Evolutionary conservation across 257 asterid genomes (phyloP).

Genomic region (Haberlea rhodopensis): DNA sequence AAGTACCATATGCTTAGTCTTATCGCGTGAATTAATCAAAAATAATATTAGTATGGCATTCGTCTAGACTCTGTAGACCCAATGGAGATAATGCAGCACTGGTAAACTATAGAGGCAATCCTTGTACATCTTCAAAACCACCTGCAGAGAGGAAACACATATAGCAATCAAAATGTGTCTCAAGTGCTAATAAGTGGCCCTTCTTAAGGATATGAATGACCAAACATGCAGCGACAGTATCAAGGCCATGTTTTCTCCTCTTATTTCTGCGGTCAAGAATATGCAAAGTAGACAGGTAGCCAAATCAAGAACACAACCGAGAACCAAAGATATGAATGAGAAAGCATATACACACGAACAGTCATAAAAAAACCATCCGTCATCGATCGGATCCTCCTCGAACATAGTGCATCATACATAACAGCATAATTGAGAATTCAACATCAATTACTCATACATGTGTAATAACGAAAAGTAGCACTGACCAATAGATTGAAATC

Average conservation of each 20-base stretch:
- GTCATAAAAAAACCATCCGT: slow-evolving; percentile 10
- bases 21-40: slow-evolving; percentile 35
- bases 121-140: slow-evolving; percentile 14
- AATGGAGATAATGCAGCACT: slow-evolving; percentile 20
- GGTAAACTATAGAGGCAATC: slow-evolving; percentile 9
- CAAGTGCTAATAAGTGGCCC: slow-evolving; percentile 16
- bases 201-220: slow-evolving; percentile 1
- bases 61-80: slow-evolving; percentile 16
- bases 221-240: slow-evolving; percentile 15
- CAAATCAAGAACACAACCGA: background rate
- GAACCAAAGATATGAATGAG: background rate
- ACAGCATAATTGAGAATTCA: background rate
- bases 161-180: slow-evolving; percentile 31
- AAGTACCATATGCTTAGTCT: slow-evolving; percentile 21
- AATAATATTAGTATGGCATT: slow-evolving; percentile 6
- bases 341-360: background rate
- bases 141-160: slow-evolving; percentile 20
- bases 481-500: slow-evolving; percentile 16
- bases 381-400: slow-evolving; percentile 1
- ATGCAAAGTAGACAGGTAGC: slow-evolving; percentile 7
- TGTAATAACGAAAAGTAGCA: background rate
- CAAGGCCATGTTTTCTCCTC: slow-evolving; percentile 8
- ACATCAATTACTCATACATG: background rate
- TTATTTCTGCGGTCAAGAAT: slow-evolving; percentile 5
- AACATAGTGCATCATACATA: background rate